Conservation (phyloP, 2,329 filamentous ascomycete species). For the Fusarium liriodendri region DNA sequence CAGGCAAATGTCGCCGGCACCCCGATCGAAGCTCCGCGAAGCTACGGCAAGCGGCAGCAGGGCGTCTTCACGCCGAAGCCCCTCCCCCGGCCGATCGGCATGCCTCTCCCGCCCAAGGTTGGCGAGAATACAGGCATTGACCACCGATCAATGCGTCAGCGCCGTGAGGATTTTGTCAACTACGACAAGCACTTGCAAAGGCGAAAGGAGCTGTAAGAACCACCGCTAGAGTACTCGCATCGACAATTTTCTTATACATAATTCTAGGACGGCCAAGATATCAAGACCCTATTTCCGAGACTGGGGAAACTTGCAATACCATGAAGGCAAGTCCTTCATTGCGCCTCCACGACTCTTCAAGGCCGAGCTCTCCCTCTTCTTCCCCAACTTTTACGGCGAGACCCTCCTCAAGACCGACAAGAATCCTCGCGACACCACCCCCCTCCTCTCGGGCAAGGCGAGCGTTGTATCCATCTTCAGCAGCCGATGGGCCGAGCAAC, state of each 20-base stretch:
- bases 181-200: conserved; percentile 85
- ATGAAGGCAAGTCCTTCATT: conserved; percentile 93
- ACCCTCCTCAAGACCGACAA: conserved; percentile 73
- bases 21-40: conserved; percentile 68
- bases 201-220: conserved; percentile 77
- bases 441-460: conserved; percentile 76
- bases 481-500: conserved; percentile 85
- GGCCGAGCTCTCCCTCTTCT: conserved; percentile 84
- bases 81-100: conserved; percentile 82
- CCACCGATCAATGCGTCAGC: conserved; percentile 72
- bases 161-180: conserved; percentile 82
- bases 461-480: conserved; percentile 86
- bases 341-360: conserved; percentile 88
- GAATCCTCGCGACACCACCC: conserved; percentile 76
- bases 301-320: conserved; percentile 84
- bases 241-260: background rate
- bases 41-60: conserved; percentile 66
- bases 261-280: conserved; percentile 75
- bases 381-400: conserved; percentile 88
- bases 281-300: conserved; percentile 94
- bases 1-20: conserved; percentile 55
- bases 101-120: conserved; percentile 75
- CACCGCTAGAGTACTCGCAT: background rate
- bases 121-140: conserved; percentile 89
- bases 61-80: conserved; percentile 68